Evolutionary conservation across 306 rosid species (phyloP), one percentile per base, ranked within the genome.

Genomic region (Trifolium subterraneum): DNA sequence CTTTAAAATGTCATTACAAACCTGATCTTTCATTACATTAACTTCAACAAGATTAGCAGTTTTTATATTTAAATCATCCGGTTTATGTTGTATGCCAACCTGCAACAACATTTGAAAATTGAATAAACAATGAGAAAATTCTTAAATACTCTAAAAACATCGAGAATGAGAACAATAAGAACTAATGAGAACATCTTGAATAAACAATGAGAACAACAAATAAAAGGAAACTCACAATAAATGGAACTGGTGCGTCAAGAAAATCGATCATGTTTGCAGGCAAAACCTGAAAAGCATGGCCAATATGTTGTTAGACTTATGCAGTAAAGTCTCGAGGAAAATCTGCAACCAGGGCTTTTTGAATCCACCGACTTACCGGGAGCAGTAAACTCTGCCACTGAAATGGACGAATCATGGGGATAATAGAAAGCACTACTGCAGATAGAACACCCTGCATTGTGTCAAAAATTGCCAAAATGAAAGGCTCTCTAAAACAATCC

Each of bases 171-270:
- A n/a, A n/a, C n/a, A n/a, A n/a, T n/a, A n/a, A n/a, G n/a, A n/a
- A n/a, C n/a, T n/a, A n/a, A n/a, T n/a, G n/a, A n/a, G n/a, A n/a
- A n/a, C n/a, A n/a, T n/a, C n/a, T 39, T 61, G 56, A 60, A 70
- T 64, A 56, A 75, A 69, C 22, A 67, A 66, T 33, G 77, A 42
- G 61, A 68, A 18, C 45, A 31, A 31, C 9, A 61, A 74, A 50
- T 23, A 54, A 69, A 74, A 78, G 59, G 48, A 68, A 68, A 81
- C 99, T 90, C 84, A 94, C 99, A 73, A 94, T 88, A 71, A 86
- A 94, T 52, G 99, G 99, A 81, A 94, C 96, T 65, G 98, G 99
- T 33, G 97, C 99, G 68, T 92, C 99, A 71, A 94, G 93, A 88
- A 94, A 92, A 75, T 94, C 99, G 71, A 86, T 70, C 93, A 94